A percentile compares a stretch with the other conserved stretches of the same genome.
Evolutionary conservation across 1,139 yeast species (phyloP).

Genomic region (Saccharomyces hybrid): DNA sequence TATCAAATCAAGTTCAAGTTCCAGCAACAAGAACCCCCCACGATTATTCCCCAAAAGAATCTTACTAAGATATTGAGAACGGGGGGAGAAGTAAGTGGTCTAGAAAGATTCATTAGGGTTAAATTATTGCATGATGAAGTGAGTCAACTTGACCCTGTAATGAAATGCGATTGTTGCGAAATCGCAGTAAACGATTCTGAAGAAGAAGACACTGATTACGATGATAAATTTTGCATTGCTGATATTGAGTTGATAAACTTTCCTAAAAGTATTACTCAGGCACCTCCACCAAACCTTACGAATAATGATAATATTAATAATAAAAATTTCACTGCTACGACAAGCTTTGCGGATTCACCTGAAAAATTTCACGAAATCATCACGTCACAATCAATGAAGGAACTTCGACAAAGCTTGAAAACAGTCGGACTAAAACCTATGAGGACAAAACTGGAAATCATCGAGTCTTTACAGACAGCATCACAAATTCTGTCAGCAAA

Average conservation of each 20-base stretch:
- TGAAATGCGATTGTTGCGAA: constrained; percentile 2
- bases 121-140: neutral
- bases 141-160: neutral
- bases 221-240: neutral
- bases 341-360: constrained; percentile 4
- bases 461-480: constrained; percentile 24
- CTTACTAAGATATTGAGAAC: neutral
- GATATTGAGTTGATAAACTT: neutral
- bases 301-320: neutral
- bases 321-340: neutral
- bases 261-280: constrained; percentile 1
- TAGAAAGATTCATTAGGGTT: neutral
- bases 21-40: constrained; percentile 27
- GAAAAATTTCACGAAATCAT: constrained; percentile 5
- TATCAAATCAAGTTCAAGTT: constrained; percentile 17
- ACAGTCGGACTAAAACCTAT: constrained; percentile 27
- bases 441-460: constrained; percentile 24
- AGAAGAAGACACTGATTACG: constrained; percentile 4
- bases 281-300: neutral
- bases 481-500: constrained; percentile 16
- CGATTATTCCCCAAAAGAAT: constrained; percentile 5
- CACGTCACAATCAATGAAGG: constrained; percentile 14
- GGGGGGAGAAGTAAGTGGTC: neutral
- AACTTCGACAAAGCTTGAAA: constrained; percentile 20
- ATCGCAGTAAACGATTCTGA: constrained; percentile 13